Base-by-base conservation (phyloP, 202 grass and related monocot genomes). In the Dendrocalamus latiflorus region DNA sequence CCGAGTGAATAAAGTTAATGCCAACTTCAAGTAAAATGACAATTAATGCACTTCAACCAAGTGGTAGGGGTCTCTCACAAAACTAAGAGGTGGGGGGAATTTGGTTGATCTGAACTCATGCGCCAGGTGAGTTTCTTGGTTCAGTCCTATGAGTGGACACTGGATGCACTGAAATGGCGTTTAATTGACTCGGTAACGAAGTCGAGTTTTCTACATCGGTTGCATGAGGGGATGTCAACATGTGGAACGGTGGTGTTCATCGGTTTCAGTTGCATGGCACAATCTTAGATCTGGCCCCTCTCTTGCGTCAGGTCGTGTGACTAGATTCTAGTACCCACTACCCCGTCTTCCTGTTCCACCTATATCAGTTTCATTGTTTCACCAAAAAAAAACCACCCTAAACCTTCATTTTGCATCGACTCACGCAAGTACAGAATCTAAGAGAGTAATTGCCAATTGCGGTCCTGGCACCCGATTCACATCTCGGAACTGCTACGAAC, bases 381-480 rank as follows among this genome's bases (percentile, higher is more conserved):
- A 6, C 60, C 30, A 44, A 38, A 63, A 37, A 26, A 10, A 12
- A 15, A 36, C 0, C 5, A 47, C 3, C 77, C 39, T 66, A 77
- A 77, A 86, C 49, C 66, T 24, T 86, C 64, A 65, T 39, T 81
- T 59, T 2, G 57, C 56, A 77, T 22, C 47, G 4, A 85, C 0
- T 34, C 4, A 2, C 26, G 47, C 43, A 63, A 11, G 39, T 9
- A 20, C 8, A 41, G 26, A 58, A 17, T 47, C 18, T 7, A 28
- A 17, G 34, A 62, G 7, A 39, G 38, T 11, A 21, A 43, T 20
- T 50, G 36, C 2, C 2, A 45, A 42, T 53, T 24, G 24, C 2
- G 60, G 26, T 36, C 20, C 44, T 17, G 42, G 34, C 25, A 38
- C 5, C 22, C 34, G 16, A 47, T 18, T 44, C 33, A 4, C 59